These are phyloP conservation scores for Kalanchoe fedtschenkoi DNA, from an alignment of 164 flowering plant genomes.

Conservation along the genomic window DNA sequence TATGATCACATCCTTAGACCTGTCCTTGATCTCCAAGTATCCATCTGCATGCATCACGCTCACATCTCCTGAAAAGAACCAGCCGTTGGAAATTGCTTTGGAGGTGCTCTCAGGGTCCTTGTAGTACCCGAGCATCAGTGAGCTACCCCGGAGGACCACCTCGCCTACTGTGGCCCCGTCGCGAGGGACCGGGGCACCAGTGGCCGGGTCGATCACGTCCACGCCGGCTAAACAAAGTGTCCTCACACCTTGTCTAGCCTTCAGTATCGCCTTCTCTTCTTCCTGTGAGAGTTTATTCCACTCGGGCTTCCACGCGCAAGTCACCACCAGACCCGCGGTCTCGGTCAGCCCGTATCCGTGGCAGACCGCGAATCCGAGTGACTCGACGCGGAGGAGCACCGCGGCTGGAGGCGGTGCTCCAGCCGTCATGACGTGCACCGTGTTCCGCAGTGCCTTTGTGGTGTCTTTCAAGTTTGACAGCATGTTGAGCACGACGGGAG, in stretches of 20 bases:
- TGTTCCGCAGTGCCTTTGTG: not conserved
- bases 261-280: not conserved
- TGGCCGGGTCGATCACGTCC: not conserved
- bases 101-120: not conserved
- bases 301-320: not conserved
- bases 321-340: not conserved
- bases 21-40: not conserved
- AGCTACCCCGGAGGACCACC: not conserved
- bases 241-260: not conserved
- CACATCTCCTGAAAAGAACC: not conserved
- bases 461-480: not conserved
- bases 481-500: not conserved
- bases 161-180: not conserved
- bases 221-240: not conserved
- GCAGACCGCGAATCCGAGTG: not conserved
- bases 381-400: not conserved
- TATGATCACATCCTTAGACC: constrained; percentile 1
- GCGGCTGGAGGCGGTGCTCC: not conserved
- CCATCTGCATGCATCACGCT: not conserved
- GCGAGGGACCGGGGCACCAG: not conserved
- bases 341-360: not conserved
- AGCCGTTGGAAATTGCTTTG: not conserved
- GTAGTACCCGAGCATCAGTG: not conserved
- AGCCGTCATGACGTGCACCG: not conserved
- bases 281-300: not conserved